Evolutionary conservation across 2,329 filamentous ascomycete genomes (phyloP).

Genomic region (Trichoderma endophyticum): DNA sequence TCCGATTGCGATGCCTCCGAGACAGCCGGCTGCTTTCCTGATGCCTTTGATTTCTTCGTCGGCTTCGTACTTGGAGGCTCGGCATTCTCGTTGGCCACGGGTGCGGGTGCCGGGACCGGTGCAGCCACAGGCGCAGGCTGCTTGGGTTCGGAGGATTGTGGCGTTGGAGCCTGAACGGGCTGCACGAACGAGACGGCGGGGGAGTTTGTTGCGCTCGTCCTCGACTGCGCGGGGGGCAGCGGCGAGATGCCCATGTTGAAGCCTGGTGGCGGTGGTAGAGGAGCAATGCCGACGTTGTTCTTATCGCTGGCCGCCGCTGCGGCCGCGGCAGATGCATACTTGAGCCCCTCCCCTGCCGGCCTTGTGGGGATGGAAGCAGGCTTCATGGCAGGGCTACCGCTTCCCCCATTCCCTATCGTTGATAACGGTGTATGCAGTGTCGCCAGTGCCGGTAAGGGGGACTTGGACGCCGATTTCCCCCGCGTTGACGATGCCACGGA

Average conservation of each 20-base stretch:
- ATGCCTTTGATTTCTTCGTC: constrained; percentile 42
- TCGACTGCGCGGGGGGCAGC: constrained; percentile 53
- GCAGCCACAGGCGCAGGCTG: constrained; percentile 27
- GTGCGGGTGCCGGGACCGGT: constrained; percentile 28
- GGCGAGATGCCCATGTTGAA: constrained; percentile 44
- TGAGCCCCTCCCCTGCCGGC: constrained; percentile 83
- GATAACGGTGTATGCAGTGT: constrained; percentile 76
- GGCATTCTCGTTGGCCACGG: constrained; percentile 25
- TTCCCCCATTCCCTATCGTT: constrained; percentile 55
- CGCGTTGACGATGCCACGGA: constrained; percentile 49
- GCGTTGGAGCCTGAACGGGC: constrained; percentile 28
- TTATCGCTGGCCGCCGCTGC: constrained; percentile 85
- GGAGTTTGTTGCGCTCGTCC: constrained; percentile 53
- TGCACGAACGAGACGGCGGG: constrained; percentile 47
- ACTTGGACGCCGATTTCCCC: constrained; percentile 85
- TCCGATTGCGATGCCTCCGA: constrained; percentile 38
- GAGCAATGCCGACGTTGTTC: constrained; percentile 89
- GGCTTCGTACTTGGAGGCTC: constrained; percentile 29
- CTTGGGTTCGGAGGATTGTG: constrained; percentile 30
- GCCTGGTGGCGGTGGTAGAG: constrained; percentile 84
- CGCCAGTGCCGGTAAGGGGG: constrained; percentile 85
- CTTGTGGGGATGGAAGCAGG: constrained; percentile 82
- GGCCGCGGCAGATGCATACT: constrained; percentile 94
- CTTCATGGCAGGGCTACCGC: constrained; percentile 72
- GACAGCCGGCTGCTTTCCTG: constrained; percentile 43